A percentile compares a stretch with the other conserved stretches of the same genome.
Conservation (phyloP, 257 asterid genomes). For the Nicotiana knightiana region DNA sequence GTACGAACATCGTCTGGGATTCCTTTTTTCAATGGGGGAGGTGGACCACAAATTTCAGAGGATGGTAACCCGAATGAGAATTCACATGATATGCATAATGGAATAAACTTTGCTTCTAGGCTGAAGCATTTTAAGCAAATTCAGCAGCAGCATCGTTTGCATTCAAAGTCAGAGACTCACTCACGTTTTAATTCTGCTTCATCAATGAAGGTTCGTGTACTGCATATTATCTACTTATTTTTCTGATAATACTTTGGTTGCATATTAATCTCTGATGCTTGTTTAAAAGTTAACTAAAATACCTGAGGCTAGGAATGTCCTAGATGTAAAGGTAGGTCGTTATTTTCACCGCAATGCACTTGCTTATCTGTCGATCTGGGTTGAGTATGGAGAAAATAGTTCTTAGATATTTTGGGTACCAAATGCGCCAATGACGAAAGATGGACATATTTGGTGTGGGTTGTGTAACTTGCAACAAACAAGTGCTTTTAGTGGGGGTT, state of each 20-base stretch:
- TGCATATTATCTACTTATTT: not conserved
- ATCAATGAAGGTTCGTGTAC: slow-evolving; percentile 52
- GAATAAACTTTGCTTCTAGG: slow-evolving; percentile 60
- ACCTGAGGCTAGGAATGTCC: not conserved
- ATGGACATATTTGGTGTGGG: not conserved
- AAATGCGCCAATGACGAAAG: not conserved
- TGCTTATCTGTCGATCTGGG: not conserved
- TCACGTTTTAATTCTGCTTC: slow-evolving; percentile 44
- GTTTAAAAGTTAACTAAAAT: not conserved
- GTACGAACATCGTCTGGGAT: slow-evolving; percentile 44
- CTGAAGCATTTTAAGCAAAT: slow-evolving; percentile 70
- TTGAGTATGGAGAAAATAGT: not conserved
- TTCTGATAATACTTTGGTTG: not conserved
- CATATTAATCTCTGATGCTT: not conserved
- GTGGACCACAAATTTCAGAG: slow-evolving; percentile 38
- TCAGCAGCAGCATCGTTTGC: slow-evolving; percentile 72
- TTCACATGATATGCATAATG: slow-evolving; percentile 34
- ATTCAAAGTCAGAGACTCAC: slow-evolving; percentile 40
- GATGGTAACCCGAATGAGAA: slow-evolving; percentile 51
- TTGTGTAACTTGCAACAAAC: not conserved
- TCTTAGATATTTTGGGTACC: not conserved
- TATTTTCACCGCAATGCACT: not conserved
- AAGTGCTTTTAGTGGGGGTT: not conserved
- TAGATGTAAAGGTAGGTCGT: not conserved
- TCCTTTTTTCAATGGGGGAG: slow-evolving; percentile 27